Conservation (phyloP, 1,284 basidiomycete genomes). For the Microbotryomycetes sp. region DNA sequence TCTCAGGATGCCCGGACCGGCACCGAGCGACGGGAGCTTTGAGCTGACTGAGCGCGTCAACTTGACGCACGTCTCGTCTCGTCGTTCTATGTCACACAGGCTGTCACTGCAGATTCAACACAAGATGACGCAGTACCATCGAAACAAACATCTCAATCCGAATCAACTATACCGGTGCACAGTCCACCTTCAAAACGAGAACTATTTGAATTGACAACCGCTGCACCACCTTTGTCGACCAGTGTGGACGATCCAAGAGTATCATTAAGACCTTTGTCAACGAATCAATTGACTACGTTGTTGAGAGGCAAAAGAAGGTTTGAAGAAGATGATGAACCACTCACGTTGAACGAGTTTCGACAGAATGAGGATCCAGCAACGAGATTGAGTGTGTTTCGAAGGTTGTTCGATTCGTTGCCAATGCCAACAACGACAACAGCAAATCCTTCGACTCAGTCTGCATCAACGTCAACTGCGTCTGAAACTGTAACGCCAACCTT, state of each 20-base stretch:
- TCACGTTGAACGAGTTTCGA: constrained; percentile 42
- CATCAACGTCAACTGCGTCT: neutral
- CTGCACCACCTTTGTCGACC: neutral
- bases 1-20: too few species aligned
- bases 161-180: neutral
- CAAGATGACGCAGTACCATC: too few species aligned
- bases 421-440: constrained; percentile 1
- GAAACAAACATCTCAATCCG: too few species aligned
- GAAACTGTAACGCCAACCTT: neutral
- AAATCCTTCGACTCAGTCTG: neutral
- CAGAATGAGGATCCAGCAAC: constrained; percentile 39
- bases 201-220: neutral
- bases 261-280: constrained; percentile 5
- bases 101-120: too few species aligned
- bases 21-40: too few species aligned
- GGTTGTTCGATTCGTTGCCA: constrained; percentile 44
- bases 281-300: neutral
- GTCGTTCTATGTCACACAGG: too few species aligned
- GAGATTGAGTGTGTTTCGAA: constrained; percentile 41
- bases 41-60: too few species aligned
- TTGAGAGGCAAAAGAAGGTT: too few species aligned
- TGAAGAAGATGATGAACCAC: constrained; percentile 4
- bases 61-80: too few species aligned
- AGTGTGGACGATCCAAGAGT: constrained; percentile 15
- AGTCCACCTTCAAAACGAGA: neutral